These are phyloP conservation scores for Sanghuangporus weigelae DNA, from an alignment of 1,284 basidiomycete genomes.

Conservation along the genomic window DNA sequence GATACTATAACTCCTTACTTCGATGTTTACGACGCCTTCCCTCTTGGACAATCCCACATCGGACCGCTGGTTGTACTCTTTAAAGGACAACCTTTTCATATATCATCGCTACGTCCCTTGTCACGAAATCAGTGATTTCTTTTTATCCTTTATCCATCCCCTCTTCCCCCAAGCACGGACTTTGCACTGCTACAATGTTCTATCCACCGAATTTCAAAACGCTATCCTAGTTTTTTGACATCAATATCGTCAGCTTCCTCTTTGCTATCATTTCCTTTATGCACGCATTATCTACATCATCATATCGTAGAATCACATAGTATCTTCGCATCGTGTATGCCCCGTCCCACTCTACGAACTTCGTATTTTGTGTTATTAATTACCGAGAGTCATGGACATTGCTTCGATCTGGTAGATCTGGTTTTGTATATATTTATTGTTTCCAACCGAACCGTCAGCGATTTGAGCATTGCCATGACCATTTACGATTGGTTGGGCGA, in stretches of 20 bases:
- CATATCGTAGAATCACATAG: background rate
- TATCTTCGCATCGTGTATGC: background rate
- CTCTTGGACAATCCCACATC: background rate
- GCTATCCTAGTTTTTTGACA: background rate
- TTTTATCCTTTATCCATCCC: background rate
- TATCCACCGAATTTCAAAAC: background rate
- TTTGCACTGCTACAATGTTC: background rate
- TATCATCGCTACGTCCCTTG: background rate
- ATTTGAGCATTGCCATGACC: background rate
- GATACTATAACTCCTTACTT: background rate
- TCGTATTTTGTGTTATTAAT: background rate
- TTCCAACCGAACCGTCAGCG: background rate
- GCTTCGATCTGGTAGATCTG: background rate
- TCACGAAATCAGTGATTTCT: background rate
- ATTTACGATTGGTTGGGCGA: background rate
- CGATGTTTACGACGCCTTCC: background rate
- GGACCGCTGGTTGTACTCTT: constrained; percentile 7
- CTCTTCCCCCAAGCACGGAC: background rate
- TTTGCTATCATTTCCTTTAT: background rate
- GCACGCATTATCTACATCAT: background rate
- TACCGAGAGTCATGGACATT: background rate
- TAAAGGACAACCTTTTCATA: background rate
- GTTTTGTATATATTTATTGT: background rate
- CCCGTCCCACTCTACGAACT: background rate
- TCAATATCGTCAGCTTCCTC: background rate